phyloP scores from a whole-genome alignment of 2,329 filamentous ascomycete genomes.

The Talaromyces sp. region DNA sequence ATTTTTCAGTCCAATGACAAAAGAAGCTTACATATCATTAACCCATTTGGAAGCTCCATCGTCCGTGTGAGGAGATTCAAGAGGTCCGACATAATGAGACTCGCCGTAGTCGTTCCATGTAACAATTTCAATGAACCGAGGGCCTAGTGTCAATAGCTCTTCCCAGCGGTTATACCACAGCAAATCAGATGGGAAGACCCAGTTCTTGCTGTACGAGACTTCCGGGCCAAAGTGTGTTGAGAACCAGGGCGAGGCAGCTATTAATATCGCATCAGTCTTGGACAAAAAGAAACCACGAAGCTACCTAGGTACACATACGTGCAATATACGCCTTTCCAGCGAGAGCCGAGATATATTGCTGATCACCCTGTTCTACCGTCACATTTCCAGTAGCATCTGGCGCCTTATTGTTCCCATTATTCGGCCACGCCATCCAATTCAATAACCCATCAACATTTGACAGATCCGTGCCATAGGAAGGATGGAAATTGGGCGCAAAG shows the following conservation, averaged over 20 bases:
- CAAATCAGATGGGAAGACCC: slow-evolving; percentile 47
- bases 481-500: slow-evolving; percentile 52
- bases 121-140: slow-evolving; percentile 49
- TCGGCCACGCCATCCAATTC: slow-evolving; percentile 47
- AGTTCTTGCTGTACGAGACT: slow-evolving; percentile 51
- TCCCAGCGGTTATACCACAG: slow-evolving; percentile 46
- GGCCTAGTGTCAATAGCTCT: slow-evolving; percentile 44
- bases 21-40: slow-evolving; percentile 45
- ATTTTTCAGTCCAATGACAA: background rate
- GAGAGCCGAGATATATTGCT: slow-evolving; percentile 33
- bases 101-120: slow-evolving; percentile 56
- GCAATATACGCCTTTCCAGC: slow-evolving; percentile 50
- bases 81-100: slow-evolving; percentile 53
- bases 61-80: slow-evolving; percentile 40
- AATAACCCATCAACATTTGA: slow-evolving; percentile 41
- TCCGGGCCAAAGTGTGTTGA: slow-evolving; percentile 49
- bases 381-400: slow-evolving; percentile 40
- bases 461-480: slow-evolving; percentile 36
- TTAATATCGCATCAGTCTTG: background rate
- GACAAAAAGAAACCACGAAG: background rate
- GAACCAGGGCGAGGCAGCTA: slow-evolving; percentile 52
- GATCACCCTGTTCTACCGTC: slow-evolving; percentile 41
- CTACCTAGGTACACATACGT: slow-evolving; percentile 29
- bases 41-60: slow-evolving; percentile 49
- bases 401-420: slow-evolving; percentile 49